Base-by-base conservation (phyloP, 306 rosid genomes). In the Macrotyloma uniflorum region DNA sequence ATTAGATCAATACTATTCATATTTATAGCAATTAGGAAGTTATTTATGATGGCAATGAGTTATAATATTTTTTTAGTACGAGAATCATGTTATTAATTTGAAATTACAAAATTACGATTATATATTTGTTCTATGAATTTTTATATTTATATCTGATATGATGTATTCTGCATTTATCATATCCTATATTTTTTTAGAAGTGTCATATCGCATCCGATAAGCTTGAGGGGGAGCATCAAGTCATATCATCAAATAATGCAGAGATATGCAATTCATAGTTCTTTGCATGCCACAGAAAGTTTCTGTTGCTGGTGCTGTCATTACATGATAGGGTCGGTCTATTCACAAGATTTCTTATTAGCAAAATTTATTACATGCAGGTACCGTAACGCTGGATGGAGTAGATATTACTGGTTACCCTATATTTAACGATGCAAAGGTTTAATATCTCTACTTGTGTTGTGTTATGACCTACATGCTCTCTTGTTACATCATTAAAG, bases 391-490 rank as follows among this genome's bases (percentile, higher is more conserved):
- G 67, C 85, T 84, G 84, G 98, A 91, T 83, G 98, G 97, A 82
- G 98, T 94, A 71, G 98, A 94, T 75, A 85, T 92, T 68, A 90
- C 98, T 59, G 97, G 96, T 72, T 90, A 86, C 83, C 83, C 93
- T 53, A 86, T 94, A 76, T 94, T 94, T 65, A 74, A 73, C 73
- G 94, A 94, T 69, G 79, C 87, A 74, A 92, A 90, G 98, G 97
- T 94, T 89, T 88, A 43, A 71, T 79, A 75, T 84, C 87, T 57
- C 46, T 55, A 77, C 50, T 70, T 28, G 80, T 49, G 64, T 67
- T 42, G 80, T 54, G 58, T 72, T 61, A 42, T 71, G 70, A 47
- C 24, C 65, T 64, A 75, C 64, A 38, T 71, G 70, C 28, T 55
- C 62, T 83, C 61, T 26, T 77, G 50, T 76, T 82, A 74, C 78